A percentile compares a stretch with the other conserved stretches of the same genome.
Evolutionary conservation across 331 rosid genomes (phyloP).

Genomic region (Erythrophleum ivorense): DNA sequence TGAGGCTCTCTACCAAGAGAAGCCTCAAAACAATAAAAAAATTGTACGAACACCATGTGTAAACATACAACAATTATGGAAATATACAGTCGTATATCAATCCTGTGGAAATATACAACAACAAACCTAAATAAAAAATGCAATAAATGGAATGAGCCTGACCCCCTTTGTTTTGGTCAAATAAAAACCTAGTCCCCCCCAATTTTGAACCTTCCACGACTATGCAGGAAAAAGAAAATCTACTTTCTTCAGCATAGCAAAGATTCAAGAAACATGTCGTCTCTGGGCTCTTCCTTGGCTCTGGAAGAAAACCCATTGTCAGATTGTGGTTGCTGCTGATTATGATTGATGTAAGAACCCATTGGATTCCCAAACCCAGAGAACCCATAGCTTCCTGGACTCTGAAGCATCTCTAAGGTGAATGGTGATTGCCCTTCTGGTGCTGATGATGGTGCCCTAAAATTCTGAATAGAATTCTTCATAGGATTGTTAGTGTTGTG

Average conservation of each 20-base stretch:
- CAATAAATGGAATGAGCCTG: slow-evolving; percentile 49
- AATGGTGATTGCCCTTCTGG: slow-evolving; percentile 55
- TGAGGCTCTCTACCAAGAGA: neutral
- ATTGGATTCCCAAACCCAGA: slow-evolving; percentile 56
- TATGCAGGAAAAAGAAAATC: slow-evolving; percentile 11
- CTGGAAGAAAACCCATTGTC: slow-evolving; percentile 48
- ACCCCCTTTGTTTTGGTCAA: slow-evolving; percentile 35
- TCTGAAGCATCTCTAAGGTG: slow-evolving; percentile 61
- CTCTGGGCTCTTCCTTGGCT: slow-evolving; percentile 80
- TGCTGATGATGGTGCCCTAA: slow-evolving; percentile 38
- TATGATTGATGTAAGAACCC: slow-evolving; percentile 57
- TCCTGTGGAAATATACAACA: slow-evolving; percentile 36
- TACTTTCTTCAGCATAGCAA: slow-evolving; percentile 52
- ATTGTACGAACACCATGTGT: slow-evolving; percentile 1
- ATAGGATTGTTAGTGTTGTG: slow-evolving; percentile 42
- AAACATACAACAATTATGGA: slow-evolving; percentile 30
- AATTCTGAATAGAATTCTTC: slow-evolving; percentile 43
- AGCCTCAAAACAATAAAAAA: slow-evolving; percentile 31
- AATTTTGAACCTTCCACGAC: neutral
- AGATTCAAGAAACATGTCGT: slow-evolving; percentile 72
- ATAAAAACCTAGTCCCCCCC: slow-evolving; percentile 11
- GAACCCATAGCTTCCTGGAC: slow-evolving; percentile 52
- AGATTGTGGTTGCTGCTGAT: slow-evolving; percentile 45
- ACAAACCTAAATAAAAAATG: slow-evolving; percentile 22
- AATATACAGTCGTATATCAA: slow-evolving; percentile 36